phyloP scores from a whole-genome alignment of 1,284 basidiomycete genomes.

The Moesziomyces antarcticus region DNA sequence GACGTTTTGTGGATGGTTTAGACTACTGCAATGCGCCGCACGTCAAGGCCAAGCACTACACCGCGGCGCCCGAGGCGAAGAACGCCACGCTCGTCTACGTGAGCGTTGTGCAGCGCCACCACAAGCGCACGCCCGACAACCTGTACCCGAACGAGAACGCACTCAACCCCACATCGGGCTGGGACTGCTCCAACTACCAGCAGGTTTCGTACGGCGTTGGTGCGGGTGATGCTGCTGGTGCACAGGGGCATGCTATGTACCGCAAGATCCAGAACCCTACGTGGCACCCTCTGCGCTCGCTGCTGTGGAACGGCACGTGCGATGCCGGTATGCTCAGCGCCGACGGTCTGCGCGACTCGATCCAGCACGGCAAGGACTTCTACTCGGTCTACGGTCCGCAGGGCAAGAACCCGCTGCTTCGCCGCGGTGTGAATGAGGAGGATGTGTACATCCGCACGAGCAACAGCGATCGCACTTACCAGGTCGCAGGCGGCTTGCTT shows the following conservation, averaged over 20 bases:
- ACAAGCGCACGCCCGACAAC: slow-evolving; percentile 69
- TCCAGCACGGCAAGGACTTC: slow-evolving; percentile 73
- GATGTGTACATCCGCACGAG: slow-evolving; percentile 71
- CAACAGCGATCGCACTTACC: slow-evolving; percentile 72
- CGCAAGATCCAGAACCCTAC: slow-evolving; percentile 70
- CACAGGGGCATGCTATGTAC: slow-evolving; percentile 65
- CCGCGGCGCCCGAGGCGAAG: slow-evolving; percentile 23
- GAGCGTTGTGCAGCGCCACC: slow-evolving; percentile 53
- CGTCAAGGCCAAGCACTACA: slow-evolving; percentile 32
- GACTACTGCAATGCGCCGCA: slow-evolving; percentile 54
- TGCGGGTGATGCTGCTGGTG: slow-evolving; percentile 11
- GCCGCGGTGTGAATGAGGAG: slow-evolving; percentile 67
- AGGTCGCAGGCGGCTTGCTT: slow-evolving; percentile 72
- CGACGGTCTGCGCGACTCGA: slow-evolving; percentile 71
- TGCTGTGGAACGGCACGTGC: slow-evolving; percentile 74
- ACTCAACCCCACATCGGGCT: slow-evolving; percentile 68
- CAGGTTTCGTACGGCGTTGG: slow-evolving; percentile 39
- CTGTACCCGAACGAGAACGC: slow-evolving; percentile 71
- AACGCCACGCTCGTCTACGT: slow-evolving; percentile 49
- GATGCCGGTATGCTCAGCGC: slow-evolving; percentile 73
- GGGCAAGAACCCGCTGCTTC: slow-evolving; percentile 70
- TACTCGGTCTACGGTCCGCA: slow-evolving; percentile 71
- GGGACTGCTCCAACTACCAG: slow-evolving; percentile 49
- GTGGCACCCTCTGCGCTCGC: slow-evolving; percentile 71
- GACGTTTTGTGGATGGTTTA: background rate